Conservation (phyloP, 768 basidiomycete species). For the Candolleomyces aberdarensis region DNA sequence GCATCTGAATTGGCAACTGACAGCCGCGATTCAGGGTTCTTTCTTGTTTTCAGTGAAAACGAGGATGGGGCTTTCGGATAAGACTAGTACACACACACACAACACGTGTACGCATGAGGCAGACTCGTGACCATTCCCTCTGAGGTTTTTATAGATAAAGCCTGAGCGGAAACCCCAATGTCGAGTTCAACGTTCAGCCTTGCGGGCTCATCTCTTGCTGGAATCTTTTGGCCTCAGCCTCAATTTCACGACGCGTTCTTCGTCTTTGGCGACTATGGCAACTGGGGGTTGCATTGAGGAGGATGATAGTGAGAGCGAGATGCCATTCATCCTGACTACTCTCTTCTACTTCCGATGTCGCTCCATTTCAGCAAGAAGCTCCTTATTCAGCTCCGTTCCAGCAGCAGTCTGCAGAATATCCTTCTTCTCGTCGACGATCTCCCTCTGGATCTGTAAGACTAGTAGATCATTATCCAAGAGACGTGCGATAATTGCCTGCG, state of each 20-base stretch:
- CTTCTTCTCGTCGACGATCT: conserved; percentile 48
- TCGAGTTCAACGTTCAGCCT: conserved; percentile 1
- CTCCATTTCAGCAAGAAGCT: conserved; percentile 44
- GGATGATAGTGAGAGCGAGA: not conserved
- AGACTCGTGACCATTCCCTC: too few relatives aligned
- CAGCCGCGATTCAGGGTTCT: too few relatives aligned
- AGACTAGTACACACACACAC: too few relatives aligned
- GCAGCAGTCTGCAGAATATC: conserved; percentile 51
- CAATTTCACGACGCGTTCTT: conserved; percentile 43
- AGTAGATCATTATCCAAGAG: conserved; percentile 39
- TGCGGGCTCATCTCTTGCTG: conserved; percentile 34
- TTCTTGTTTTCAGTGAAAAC: too few relatives aligned
- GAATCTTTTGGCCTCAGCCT: conserved; percentile 39
- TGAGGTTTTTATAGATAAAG: too few relatives aligned
- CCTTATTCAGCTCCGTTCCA: conserved; percentile 48
- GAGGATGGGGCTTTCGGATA: too few relatives aligned
- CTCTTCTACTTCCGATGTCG: conserved; percentile 44
- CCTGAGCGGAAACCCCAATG: too few relatives aligned
- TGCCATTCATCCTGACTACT: conserved; percentile 46
- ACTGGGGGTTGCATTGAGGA: conserved; percentile 17
- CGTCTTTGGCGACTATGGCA: conserved; percentile 40
- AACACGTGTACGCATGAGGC: too few relatives aligned
- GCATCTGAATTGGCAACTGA: too few relatives aligned
- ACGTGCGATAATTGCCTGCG: conserved; percentile 37
- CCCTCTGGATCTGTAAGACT: conserved; percentile 51